Evolutionary conservation across 73 alveolate genomes (phyloP), one percentile per base, ranked within the genome.

Genomic region (Blepharisma japonicum): DNA sequence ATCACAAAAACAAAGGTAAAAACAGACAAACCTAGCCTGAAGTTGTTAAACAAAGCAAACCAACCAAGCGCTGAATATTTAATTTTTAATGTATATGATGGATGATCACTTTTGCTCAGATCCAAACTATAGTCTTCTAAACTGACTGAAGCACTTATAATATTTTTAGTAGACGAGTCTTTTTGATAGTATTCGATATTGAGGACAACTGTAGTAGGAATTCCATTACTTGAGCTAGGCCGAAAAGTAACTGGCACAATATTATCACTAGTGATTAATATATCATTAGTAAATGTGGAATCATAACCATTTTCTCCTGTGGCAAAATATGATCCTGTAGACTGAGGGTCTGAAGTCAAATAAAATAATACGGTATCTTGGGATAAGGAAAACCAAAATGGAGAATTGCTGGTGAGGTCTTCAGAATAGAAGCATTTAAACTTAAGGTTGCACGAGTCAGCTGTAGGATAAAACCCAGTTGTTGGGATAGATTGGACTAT

Each of bases 401-500:
- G n/a, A n/a, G 32, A 14, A 11, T 77, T 80, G 21, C 91, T 25
- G 0, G 77, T 53, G 6, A 78, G 76, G 23, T 84, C 72, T 51
- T 87, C 94, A 61, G 82, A 91, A 80, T 68, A 87, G 8, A 77
- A 47, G 71, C 94, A 87, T 39, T 71, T 45, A n/a, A 83, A 23
- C 6, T 7, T 32, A 9, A 87, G 20, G 46, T 71, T 76, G 55
- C 94, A 87, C 23, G 72, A 27, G 68, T 87, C 94, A 0, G 94
- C 90, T 6, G 38, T 78, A 9, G 94, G 90, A 53, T 55, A 68
- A 3, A 87, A 21, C 6, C 94, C 94, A 54, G 86, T 68, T 6
- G 80, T 45, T 6, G 94, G 94, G 32, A 87, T 79, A 6, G 94
- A 89, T 21, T 84, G 70, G 8, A 87, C 94, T 3, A 77, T 72